Evolutionary conservation across 1,284 basidiomycete species (phyloP).

Genomic region (Rhodotorula glutinis): DNA sequence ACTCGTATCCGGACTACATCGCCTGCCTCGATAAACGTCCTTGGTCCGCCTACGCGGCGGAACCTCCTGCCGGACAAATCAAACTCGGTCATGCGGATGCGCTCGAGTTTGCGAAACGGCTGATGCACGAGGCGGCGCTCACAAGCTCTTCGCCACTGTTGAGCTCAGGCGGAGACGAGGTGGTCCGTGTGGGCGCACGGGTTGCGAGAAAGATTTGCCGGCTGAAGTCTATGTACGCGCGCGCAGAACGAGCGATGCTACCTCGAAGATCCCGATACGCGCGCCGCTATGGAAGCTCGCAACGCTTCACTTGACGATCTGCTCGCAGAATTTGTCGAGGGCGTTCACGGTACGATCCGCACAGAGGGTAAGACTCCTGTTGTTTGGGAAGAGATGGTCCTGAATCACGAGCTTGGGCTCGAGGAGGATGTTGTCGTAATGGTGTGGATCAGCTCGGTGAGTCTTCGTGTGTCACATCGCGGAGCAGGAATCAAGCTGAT

Average conservation of each 20-base stretch:
- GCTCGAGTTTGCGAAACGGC: slow-evolving; percentile 5
- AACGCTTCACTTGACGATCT: slow-evolving; percentile 63
- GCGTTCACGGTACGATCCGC: slow-evolving; percentile 55
- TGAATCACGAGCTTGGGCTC: slow-evolving; percentile 61
- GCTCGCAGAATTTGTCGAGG: slow-evolving; percentile 60
- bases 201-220: too few species aligned
- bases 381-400: slow-evolving; percentile 73
- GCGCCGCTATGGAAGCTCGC: slow-evolving; percentile 54
- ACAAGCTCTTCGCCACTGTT: slow-evolving; percentile 63
- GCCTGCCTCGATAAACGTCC: slow-evolving; percentile 57
- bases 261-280: slow-evolving; percentile 58
- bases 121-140: slow-evolving; percentile 46
- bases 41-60: slow-evolving; percentile 44
- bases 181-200: slow-evolving; percentile 55
- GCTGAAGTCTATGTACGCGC: too few species aligned
- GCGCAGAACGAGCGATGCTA: slow-evolving; percentile 39
- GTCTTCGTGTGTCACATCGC: too few species aligned
- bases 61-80: slow-evolving; percentile 58
- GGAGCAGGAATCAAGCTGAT: too few species aligned
- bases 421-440: slow-evolving; percentile 66
- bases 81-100: slow-evolving; percentile 5
- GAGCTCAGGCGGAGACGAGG: slow-evolving; percentile 77
- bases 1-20: slow-evolving; percentile 66
- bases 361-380: slow-evolving; percentile 59
- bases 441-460: slow-evolving; percentile 64